phyloP scores from a whole-genome alignment of 2,329 filamentous ascomycete genomes.

The Diaporthe australafricana region DNA sequence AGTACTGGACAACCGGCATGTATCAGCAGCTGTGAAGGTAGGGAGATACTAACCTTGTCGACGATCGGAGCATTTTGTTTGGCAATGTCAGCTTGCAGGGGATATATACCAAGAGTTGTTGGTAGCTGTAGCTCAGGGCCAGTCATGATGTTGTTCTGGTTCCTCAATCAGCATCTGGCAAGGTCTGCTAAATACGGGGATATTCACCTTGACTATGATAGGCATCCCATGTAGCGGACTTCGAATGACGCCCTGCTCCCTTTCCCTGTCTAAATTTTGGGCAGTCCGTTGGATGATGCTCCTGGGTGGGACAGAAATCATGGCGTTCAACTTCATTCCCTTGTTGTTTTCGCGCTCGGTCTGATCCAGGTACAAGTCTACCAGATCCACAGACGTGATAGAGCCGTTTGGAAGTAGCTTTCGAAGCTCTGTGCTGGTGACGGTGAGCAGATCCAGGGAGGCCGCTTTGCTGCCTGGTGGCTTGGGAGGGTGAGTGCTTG shows the following conservation, averaged over 20 bases:
- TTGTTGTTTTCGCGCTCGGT: neutral
- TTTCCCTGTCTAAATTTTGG: neutral
- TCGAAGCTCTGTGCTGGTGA: neutral
- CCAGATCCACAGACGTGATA: neutral
- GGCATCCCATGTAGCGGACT: neutral
- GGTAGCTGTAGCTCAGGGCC: neutral
- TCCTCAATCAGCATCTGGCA: neutral
- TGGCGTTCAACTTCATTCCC: neutral
- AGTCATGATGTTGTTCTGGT: neutral
- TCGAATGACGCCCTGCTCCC: neutral
- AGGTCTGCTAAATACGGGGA: neutral
- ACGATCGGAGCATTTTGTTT: neutral
- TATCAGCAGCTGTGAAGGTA: neutral
- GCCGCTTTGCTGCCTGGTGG: neutral
- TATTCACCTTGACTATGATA: neutral
- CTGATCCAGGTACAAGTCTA: neutral
- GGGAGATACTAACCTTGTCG: neutral
- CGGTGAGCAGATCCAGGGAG: neutral
- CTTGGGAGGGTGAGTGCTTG: neutral
- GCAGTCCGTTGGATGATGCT: neutral
- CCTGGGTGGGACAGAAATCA: neutral
- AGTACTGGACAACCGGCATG: neutral
- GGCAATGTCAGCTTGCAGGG: neutral
- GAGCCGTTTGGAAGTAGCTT: neutral
- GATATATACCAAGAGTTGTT: neutral